phyloP scores from a whole-genome alignment of 805 yeast species.

The Saccharomycopsis sp. region DNA sequence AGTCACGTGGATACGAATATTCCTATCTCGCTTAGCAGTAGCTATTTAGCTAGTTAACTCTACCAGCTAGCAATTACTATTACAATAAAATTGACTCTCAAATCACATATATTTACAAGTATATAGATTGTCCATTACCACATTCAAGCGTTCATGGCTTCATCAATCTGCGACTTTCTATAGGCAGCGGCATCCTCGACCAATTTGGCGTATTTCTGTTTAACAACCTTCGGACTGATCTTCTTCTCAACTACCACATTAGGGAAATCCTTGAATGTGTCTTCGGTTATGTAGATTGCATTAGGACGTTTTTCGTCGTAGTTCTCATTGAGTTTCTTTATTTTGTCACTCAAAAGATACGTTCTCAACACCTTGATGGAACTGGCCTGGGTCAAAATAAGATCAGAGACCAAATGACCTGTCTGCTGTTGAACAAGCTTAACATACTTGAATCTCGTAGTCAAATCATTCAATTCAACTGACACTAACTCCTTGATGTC shows the following conservation, averaged over 20 bases:
- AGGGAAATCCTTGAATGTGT: slow-evolving; percentile 16
- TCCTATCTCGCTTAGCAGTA: not conserved
- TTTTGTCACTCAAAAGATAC: slow-evolving; percentile 5
- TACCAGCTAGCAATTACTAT: no score
- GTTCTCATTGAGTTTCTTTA: slow-evolving; percentile 4
- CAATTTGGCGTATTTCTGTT: slow-evolving; percentile 12
- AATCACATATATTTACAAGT: slow-evolving; percentile 1
- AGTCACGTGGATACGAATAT: not conserved
- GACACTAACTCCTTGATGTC: slow-evolving; percentile 4
- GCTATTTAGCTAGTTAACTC: no score
- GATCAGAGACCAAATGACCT: slow-evolving; percentile 18
- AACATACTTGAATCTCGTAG: slow-evolving; percentile 14
- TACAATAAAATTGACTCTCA: no score
- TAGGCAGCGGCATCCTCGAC: slow-evolving; percentile 7
- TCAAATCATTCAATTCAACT: slow-evolving; percentile 8
- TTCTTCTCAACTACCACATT: slow-evolving; percentile 16
- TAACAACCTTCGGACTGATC: slow-evolving; percentile 8
- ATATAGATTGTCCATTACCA: not conserved
- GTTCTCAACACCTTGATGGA: slow-evolving; percentile 8
- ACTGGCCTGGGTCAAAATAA: slow-evolving; percentile 12
- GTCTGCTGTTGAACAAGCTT: slow-evolving; percentile 14
- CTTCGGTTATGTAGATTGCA: slow-evolving; percentile 14
- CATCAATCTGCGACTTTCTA: slow-evolving; percentile 1
- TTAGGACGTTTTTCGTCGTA: slow-evolving; percentile 17
- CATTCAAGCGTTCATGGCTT: not conserved